Evolutionary conservation across 1,284 basidiomycete genomes (phyloP), one percentile per base, ranked within the genome.

Genomic region (Meira nashicola): DNA sequence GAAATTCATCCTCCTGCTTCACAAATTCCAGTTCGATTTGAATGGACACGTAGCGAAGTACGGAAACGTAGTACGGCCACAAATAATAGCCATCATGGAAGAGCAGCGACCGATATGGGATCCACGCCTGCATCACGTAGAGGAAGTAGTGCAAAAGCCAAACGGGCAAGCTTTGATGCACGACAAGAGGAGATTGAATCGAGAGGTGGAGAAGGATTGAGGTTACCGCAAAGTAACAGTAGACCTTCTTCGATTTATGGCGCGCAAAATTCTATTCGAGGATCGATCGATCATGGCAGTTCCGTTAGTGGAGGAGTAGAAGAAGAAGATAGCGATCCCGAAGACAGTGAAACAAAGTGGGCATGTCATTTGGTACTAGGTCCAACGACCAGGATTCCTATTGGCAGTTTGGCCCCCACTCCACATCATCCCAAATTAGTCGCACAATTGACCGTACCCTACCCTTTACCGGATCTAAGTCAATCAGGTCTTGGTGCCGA

Each of bases 341-440:
- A 97, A 78, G 93, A 97, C 78, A 90, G 88, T 48, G 93, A 96
- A 79, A 92, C 90, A 28, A 90, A 92, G 0, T 98, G 93, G 93
- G 85, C 86, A 44, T 97, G 93, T 76, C 74, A 74, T 47, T 74
- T 80, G 11, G 78, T 83, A 1, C 80, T 81, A 51, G 67, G 71
- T 1, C 63, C 70, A 1, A 55, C 51, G 11, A 74, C 71, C 10
- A 68, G 73, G n/a, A 74, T 77, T 46, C 74, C 74, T 10, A 59
- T 77, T n/a, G 91, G 93, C 2, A 66, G 67, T 11, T 60, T 76
- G 14, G 58, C 60, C n/a, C 94, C 93, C 6, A 92, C 92, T 1
- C 93, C 92, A 15, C 92, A 97, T 78, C 94, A 97, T 79, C 94
- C 94, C 7, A 92, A 94, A 77, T 87, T 97, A 17, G 88, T 97